These are phyloP conservation scores for Helminthosporium solani DNA, from an alignment of 2,329 filamentous ascomycete genomes.

Conservation along the genomic window DNA sequence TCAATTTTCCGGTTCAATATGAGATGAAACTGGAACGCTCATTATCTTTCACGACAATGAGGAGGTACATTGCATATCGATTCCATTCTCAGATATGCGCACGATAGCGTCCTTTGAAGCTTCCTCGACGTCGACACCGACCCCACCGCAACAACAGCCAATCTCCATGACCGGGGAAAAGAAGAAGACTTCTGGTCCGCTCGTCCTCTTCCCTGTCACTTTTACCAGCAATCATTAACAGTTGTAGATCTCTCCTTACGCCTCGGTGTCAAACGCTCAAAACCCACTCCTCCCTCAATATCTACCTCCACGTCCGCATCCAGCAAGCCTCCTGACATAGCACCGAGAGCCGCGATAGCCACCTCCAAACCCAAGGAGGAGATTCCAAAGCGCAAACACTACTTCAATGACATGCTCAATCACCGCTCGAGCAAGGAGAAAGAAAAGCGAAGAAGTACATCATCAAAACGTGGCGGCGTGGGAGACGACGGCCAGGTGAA, in stretches of 20 bases:
- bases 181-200: slow-evolving; percentile 35
- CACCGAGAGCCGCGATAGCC: slow-evolving; percentile 32
- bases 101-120: background rate
- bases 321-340: slow-evolving; percentile 24
- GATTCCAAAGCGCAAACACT: slow-evolving; percentile 28
- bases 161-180: slow-evolving; percentile 30
- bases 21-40: background rate
- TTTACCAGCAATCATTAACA: no score
- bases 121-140: background rate
- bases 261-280: slow-evolving; percentile 26
- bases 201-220: background rate
- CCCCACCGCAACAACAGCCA: background rate
- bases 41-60: background rate
- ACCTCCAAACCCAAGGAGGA: slow-evolving; percentile 32
- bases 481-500: background rate
- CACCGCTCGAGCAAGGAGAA: slow-evolving; percentile 15
- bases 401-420: slow-evolving; percentile 36
- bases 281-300: slow-evolving; percentile 22
- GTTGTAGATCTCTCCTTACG: slow-evolving; percentile 23
- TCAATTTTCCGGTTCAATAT: background rate
- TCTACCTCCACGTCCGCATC: slow-evolving; percentile 23
- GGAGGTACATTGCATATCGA: background rate
- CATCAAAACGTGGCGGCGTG: background rate
- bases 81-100: background rate
- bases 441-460: slow-evolving; percentile 4